Percentiles rank a stretch among this genome's conserved stretches.
Evolutionary conservation across 2,329 filamentous ascomycete genomes (phyloP).

Genomic region (Ophiostoma montium): DNA sequence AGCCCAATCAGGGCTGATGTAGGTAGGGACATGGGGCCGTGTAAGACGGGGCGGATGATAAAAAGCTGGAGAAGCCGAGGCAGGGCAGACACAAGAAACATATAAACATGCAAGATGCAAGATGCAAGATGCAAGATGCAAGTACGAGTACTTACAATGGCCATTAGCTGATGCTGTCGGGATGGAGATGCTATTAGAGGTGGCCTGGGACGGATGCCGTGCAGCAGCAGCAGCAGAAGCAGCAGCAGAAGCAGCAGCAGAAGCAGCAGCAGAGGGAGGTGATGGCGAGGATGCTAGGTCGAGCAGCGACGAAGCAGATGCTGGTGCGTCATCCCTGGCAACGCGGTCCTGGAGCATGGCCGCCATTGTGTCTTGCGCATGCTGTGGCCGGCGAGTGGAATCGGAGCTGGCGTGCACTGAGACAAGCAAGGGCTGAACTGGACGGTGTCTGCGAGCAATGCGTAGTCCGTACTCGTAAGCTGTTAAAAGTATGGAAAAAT

Average conservation of each 20-base stretch:
- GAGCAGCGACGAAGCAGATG: no score
- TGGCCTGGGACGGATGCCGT: not conserved
- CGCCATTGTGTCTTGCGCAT: conserved; percentile 9
- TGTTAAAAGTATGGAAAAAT: no score
- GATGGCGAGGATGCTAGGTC: not conserved
- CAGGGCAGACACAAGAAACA: not conserved
- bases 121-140: not conserved
- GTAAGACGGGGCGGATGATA: not conserved
- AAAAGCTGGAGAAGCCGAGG: not conserved
- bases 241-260: not conserved
- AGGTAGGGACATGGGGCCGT: not conserved
- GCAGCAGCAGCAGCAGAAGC: not conserved
- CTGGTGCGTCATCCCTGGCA: not conserved
- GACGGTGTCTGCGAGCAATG: no score
- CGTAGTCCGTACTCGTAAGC: no score
- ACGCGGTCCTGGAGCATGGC: conserved; percentile 9
- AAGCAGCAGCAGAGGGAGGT: not conserved
- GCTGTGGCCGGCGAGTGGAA: not conserved
- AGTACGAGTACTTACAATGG: not conserved
- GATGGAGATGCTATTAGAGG: not conserved
- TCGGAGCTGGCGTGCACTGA: no score
- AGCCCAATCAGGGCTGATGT: not conserved
- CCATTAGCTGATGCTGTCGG: conserved; percentile 6
- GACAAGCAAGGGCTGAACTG: no score
- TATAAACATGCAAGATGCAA: not conserved